A percentile compares a stretch with the other conserved stretches of the same genome.
Conservation (phyloP, 2,329 filamentous ascomycete species). For the Ceratocystis colombiana region DNA sequence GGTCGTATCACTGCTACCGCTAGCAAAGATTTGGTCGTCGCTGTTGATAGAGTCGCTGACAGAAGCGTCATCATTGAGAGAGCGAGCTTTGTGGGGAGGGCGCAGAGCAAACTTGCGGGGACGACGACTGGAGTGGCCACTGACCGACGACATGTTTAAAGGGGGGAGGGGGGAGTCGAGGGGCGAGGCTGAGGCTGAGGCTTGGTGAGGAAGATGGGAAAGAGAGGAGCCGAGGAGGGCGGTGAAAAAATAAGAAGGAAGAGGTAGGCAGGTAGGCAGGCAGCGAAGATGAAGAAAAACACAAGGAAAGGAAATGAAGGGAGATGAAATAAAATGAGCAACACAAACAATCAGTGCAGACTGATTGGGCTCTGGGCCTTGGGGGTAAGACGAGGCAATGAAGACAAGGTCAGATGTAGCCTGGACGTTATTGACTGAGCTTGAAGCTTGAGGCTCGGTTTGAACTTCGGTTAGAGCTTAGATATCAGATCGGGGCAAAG, state of each 20-base stretch:
- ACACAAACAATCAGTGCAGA: not conserved
- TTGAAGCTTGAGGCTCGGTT: too few relatives aligned
- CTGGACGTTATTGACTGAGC: not conserved
- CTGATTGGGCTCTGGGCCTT: too few relatives aligned
- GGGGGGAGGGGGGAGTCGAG: not conserved
- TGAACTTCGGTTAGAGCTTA: too few relatives aligned
- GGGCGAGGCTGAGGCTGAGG: too few relatives aligned
- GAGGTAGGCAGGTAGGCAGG: not conserved
- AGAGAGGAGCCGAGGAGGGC: slow-evolving; percentile 6
- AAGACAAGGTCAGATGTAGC: not conserved
- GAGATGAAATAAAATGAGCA: not conserved
- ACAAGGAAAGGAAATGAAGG: not conserved
- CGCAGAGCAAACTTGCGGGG: slow-evolving; percentile 57
- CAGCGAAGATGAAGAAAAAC: slow-evolving; percentile 6
- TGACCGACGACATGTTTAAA: slow-evolving; percentile 31
- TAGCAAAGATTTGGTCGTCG: slow-evolving; percentile 50
- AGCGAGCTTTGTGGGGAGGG: slow-evolving; percentile 36
- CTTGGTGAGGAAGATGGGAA: not conserved
- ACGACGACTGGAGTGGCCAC: slow-evolving; percentile 4
- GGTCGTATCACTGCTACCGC: slow-evolving; percentile 48
- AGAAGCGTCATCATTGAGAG: slow-evolving; percentile 55
- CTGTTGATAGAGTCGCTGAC: slow-evolving; percentile 54
- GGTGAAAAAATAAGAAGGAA: slow-evolving; percentile 25
- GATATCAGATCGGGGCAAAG: not conserved
- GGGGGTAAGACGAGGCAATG: not conserved